Evolutionary conservation across 768 basidiomycete species (phyloP).

Genomic region (Mycena vitilis): DNA sequence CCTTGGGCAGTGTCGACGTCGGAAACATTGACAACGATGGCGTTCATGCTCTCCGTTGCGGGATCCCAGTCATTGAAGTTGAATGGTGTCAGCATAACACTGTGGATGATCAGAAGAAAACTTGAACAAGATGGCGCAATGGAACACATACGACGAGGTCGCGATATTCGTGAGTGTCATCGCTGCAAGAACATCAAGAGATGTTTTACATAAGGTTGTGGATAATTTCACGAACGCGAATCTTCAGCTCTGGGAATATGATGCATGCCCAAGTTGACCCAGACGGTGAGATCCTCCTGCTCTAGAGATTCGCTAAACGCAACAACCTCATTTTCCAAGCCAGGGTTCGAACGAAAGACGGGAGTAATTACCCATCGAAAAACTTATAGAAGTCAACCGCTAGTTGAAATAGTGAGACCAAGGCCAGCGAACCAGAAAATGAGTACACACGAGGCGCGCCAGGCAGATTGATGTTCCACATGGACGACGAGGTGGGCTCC

Average conservation of each 20-base stretch:
- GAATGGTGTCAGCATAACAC: constrained; percentile 69
- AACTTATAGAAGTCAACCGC: constrained; percentile 63
- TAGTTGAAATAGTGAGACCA: background rate
- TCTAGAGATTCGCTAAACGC: constrained; percentile 60
- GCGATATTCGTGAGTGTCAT: constrained; percentile 70
- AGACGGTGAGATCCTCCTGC: constrained; percentile 74
- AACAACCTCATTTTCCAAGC: background rate
- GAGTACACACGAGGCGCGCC: constrained; percentile 51
- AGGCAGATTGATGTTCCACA: constrained; percentile 75
- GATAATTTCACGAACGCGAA: constrained; percentile 44
- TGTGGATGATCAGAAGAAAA: constrained; percentile 34
- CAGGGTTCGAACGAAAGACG: background rate
- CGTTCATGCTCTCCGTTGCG: constrained; percentile 67
- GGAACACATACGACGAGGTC: constrained; percentile 56
- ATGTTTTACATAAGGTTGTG: background rate
- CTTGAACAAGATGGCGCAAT: background rate
- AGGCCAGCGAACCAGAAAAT: background rate
- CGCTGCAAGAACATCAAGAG: constrained; percentile 37
- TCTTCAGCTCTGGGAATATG: constrained; percentile 77
- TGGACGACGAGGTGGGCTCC: constrained; percentile 66
- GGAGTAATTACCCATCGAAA: constrained; percentile 22
- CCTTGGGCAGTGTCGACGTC: constrained; percentile 45
- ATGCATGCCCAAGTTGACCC: constrained; percentile 77
- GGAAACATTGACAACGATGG: constrained; percentile 59
- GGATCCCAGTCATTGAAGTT: constrained; percentile 76